Evolutionary conservation across 495 filamentous ascomycete genomes (phyloP).

Genomic region (Penicillium dipodomyicola): DNA sequence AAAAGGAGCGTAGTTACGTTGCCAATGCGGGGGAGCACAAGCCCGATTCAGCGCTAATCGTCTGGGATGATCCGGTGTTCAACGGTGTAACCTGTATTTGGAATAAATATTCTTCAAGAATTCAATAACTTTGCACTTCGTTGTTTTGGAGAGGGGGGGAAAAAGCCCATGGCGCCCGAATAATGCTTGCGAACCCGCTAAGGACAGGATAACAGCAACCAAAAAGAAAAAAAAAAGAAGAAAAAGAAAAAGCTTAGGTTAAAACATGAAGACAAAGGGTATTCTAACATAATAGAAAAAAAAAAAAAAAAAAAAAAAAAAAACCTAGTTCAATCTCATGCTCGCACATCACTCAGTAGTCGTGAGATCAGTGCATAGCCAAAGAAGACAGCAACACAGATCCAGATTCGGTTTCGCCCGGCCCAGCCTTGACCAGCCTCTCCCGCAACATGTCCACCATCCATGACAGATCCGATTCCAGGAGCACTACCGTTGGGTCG

Average conservation of each 20-base stretch:
- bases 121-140: background rate
- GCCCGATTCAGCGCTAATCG: slow-evolving; percentile 23
- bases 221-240: background rate
- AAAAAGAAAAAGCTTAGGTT: background rate
- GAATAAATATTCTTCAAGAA: background rate
- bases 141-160: background rate
- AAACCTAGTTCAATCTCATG: slow-evolving; percentile 21
- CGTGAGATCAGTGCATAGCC: slow-evolving; percentile 77
- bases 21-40: slow-evolving; percentile 26
- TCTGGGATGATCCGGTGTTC: slow-evolving; percentile 21
- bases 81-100: slow-evolving; percentile 19
- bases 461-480: slow-evolving; percentile 75
- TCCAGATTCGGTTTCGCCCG: slow-evolving; percentile 68
- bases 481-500: slow-evolving; percentile 65
- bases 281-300: background rate
- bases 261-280: slow-evolving; percentile 5
- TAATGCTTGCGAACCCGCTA: slow-evolving; percentile 24
- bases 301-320: background rate
- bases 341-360: slow-evolving; percentile 58
- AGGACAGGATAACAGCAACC: slow-evolving; percentile 1
- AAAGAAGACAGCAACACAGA: slow-evolving; percentile 66
- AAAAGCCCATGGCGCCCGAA: slow-evolving; percentile 15
- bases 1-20: slow-evolving; percentile 28
- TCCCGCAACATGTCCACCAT: slow-evolving; percentile 67
- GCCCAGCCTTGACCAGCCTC: slow-evolving; percentile 81